Base-by-base conservation (phyloP, 371 early-diverging fungal genomes). In the Apophysomyces elegans region DNA sequence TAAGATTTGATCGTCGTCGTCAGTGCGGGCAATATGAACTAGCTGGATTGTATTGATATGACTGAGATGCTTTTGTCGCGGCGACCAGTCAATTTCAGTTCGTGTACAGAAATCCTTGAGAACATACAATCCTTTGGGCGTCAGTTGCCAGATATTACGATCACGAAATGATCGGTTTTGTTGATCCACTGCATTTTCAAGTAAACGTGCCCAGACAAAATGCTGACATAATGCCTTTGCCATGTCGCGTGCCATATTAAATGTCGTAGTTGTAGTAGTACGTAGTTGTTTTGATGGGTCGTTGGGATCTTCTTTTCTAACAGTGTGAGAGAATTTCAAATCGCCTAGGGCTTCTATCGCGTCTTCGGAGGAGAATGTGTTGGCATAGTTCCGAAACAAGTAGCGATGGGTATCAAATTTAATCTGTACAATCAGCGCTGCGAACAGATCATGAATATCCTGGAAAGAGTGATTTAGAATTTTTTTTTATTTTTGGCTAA, bases 361-460 rank as follows among this genome's bases (percentile, higher is more conserved):
- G 57, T 85, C 87, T 54, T 89, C 89, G 7, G 89, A 82, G 6
- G 80, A 74, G 58, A 89, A 89, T 36, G 84, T 84, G 56, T 83
- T 86, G 9, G 84, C 75, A 50, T 89, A 87, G 66, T 65, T 86
- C 57, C 80, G 73, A 68, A 86, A 87, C 16, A 86, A 58, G 43
- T 79, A 81, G 43, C 86, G 79, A 64, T 83, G 86, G 18, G 81
- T 82, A 59, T 79, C 80, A 35, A 87, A 68, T 9, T 83, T 84
- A 41, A 84, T 73, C 44, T 88, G 86, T 11, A 87, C 77, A 70
- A 89, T 84, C 50, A 89, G 65, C 7, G 89, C 85, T 41, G 86
- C 78, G 68, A 86, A 89, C 18, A 89, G 60, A 69, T 89, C 88
- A 65, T 87, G 86, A 14, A 87, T 85, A 67, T 83, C 85, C 89